phyloP scores from a whole-genome alignment of 1,284 basidiomycete genomes.

The Termitomyces sp. region DNA sequence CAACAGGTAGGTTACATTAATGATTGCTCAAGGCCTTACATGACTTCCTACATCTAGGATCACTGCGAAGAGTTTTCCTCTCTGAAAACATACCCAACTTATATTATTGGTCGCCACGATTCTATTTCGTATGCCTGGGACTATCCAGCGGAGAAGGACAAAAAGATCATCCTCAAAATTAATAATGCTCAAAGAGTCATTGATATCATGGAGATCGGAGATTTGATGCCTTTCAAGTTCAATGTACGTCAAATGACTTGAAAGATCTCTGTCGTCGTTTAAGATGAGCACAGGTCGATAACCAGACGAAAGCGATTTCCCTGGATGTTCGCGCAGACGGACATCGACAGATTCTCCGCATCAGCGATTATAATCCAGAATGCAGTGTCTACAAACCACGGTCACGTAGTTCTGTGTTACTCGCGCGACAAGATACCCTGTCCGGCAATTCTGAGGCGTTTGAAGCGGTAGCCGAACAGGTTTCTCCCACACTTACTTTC shows the following conservation, averaged over 20 bases:
- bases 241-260: conserved; percentile 37
- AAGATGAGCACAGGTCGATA: conserved; percentile 38
- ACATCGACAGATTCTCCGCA: conserved; percentile 80
- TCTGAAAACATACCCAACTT: conserved; percentile 35
- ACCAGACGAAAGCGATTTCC: conserved; percentile 64
- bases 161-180: conserved; percentile 71
- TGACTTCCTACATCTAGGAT: conserved; percentile 36
- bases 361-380: conserved; percentile 86
- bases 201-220: conserved; percentile 96
- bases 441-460: conserved; percentile 73
- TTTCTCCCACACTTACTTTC: conserved; percentile 65
- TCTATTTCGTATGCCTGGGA: conserved; percentile 89
- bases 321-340: conserved; percentile 93
- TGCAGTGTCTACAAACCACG: conserved; percentile 87
- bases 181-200: conserved; percentile 69
- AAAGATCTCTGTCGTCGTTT: neutral
- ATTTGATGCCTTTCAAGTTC: conserved; percentile 88
- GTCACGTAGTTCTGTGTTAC: conserved; percentile 40
- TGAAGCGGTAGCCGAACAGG: conserved; percentile 82
- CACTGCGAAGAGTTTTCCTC: conserved; percentile 33
- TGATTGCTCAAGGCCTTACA: neutral
- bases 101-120: conserved; percentile 57
- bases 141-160: conserved; percentile 80
- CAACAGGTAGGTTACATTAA: conserved; percentile 57
- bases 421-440: conserved; percentile 67